Conservation (phyloP, 1,139 yeast genomes). For the Citeromyces hawaiiensis region DNA sequence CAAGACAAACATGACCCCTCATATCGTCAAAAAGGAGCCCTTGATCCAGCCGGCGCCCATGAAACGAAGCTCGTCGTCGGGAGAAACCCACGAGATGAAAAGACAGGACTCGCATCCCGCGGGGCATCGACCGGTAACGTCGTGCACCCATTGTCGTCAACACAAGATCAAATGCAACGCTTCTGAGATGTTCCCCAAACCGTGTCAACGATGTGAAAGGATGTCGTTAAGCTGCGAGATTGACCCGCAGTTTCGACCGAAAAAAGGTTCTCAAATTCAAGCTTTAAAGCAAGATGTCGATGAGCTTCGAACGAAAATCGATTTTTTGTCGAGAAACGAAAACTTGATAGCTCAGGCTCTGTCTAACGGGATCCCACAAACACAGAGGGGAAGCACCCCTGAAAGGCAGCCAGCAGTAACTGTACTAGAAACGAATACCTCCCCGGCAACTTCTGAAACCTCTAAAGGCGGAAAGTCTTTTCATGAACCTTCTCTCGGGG, state of each 20-base stretch:
- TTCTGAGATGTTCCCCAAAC: slow-evolving; percentile 65
- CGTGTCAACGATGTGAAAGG: slow-evolving; percentile 73
- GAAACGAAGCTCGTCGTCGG: not conserved
- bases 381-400: too few species aligned
- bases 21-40: not conserved
- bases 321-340: slow-evolving; percentile 60
- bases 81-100: slow-evolving; percentile 1
- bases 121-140: slow-evolving; percentile 76
- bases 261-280: slow-evolving; percentile 84
- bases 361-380: not conserved
- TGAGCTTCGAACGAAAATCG: slow-evolving; percentile 67
- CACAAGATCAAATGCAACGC: slow-evolving; percentile 93
- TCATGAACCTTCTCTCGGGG: not conserved
- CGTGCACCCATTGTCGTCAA: slow-evolving; percentile 90
- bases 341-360: slow-evolving; percentile 52
- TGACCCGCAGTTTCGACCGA: slow-evolving; percentile 85
- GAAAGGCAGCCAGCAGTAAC: slow-evolving; percentile 1
- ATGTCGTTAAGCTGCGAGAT: slow-evolving; percentile 77
- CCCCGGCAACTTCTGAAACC: not conserved
- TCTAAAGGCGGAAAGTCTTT: not conserved
- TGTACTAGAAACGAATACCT: not conserved
- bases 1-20: not conserved
- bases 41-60: not conserved
- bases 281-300: slow-evolving; percentile 75
- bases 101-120: slow-evolving; percentile 14